Conservation (phyloP, 495 filamentous ascomycete species). For the Hypoxylon fuscum region DNA sequence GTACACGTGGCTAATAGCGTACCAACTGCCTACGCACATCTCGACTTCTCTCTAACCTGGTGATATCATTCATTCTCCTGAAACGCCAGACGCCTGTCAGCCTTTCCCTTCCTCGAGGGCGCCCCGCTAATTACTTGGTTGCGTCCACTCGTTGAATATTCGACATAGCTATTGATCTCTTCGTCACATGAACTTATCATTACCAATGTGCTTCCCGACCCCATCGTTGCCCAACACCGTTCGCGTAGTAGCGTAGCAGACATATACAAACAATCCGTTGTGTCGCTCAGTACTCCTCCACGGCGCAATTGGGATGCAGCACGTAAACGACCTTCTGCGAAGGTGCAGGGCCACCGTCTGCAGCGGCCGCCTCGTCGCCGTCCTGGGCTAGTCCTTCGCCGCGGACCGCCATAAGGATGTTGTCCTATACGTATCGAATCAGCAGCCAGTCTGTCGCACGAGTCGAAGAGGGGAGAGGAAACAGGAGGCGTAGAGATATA, state of each 20-base stretch:
- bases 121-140: not conserved
- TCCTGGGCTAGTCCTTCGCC: conserved; percentile 80
- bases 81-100: conserved; percentile 18
- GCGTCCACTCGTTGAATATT: not conserved
- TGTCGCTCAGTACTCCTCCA: conserved; percentile 62
- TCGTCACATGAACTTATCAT: not conserved
- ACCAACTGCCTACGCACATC: not conserved
- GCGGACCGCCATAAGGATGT: conserved; percentile 88
- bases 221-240: not conserved
- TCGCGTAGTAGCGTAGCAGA: not conserved
- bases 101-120: not conserved
- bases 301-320: conserved; percentile 91
- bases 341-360: conserved; percentile 51
- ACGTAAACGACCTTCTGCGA: conserved; percentile 79
- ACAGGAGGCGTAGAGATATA: not conserved
- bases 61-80: not conserved
- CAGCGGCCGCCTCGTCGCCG: conserved; percentile 59
- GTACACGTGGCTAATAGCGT: not conserved
- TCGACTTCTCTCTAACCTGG: not conserved
- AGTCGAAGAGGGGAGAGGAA: not conserved
- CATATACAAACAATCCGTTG: not conserved
- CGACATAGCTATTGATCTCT: not conserved
- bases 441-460: not conserved
- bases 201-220: not conserved
- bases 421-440: conserved; percentile 66